Percentiles rank a stretch among this genome's conserved stretches.
Evolutionary conservation across 345 rosid species (phyloP).

Genomic region (Gossypium mustelinum): DNA sequence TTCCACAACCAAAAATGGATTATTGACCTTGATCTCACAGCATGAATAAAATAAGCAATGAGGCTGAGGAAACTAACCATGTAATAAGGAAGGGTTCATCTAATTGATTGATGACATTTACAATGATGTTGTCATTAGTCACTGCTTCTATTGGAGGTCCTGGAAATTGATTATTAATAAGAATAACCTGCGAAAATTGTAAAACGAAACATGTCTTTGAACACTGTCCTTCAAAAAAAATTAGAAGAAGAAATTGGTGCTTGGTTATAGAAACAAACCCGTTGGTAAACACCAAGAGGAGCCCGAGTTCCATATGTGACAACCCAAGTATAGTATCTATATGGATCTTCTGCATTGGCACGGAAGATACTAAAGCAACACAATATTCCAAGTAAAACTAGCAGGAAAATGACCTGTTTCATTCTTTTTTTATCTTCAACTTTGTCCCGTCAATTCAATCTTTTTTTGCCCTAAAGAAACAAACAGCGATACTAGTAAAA

Average conservation of each 20-base stretch:
- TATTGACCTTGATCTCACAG: neutral
- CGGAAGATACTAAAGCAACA: slow-evolving; percentile 4
- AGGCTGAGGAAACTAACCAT: slow-evolving; percentile 40
- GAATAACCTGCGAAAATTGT: slow-evolving; percentile 54
- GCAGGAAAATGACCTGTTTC: slow-evolving; percentile 8
- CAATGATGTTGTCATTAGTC: slow-evolving; percentile 71
- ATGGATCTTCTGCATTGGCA: slow-evolving; percentile 17
- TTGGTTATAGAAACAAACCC: slow-evolving; percentile 7
- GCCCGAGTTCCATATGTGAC: slow-evolving; percentile 7
- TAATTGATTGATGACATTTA: slow-evolving; percentile 62
- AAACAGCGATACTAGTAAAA: neutral
- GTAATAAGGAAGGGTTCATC: slow-evolving; percentile 79
- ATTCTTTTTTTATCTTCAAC: neutral
- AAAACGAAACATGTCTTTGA: neutral
- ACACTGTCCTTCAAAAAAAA: neutral
- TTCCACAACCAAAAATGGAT: neutral
- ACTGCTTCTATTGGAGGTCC: slow-evolving; percentile 75
- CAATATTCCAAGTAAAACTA: slow-evolving; percentile 13
- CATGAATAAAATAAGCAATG: neutral
- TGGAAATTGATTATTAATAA: slow-evolving; percentile 82
- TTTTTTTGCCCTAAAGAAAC: neutral
- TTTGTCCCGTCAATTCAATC: neutral
- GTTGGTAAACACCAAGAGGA: slow-evolving; percentile 15
- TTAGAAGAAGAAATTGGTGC: neutral
- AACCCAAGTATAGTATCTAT: slow-evolving; percentile 5